phyloP scores from a whole-genome alignment of 2,329 filamentous ascomycete species.

The Calonectria pseudoreteaudii region DNA sequence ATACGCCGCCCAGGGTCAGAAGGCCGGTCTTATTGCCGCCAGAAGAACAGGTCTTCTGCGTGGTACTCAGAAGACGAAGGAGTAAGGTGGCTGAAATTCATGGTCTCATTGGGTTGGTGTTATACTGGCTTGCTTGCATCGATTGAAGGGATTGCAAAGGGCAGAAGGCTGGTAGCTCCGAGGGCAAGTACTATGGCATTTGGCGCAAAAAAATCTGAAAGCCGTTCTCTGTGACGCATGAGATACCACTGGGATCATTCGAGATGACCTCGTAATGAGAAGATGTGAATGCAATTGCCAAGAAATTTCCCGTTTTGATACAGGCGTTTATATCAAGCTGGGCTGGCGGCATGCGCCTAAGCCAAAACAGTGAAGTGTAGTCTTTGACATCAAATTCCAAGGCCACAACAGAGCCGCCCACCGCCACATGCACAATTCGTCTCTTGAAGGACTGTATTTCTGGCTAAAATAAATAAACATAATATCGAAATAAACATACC shows the following conservation, averaged over 20 bases:
- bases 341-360: background rate
- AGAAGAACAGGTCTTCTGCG: constrained; percentile 99
- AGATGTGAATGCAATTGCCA: constrained; percentile 33
- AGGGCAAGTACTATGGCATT: constrained; percentile 63
- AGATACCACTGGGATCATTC: constrained; percentile 43
- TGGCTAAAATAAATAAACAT: no score
- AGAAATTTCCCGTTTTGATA: background rate
- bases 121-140: constrained; percentile 72
- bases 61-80: constrained; percentile 99
- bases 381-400: background rate
- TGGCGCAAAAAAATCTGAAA: constrained; percentile 57
- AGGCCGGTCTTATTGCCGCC: constrained; percentile 99
- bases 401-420: background rate
- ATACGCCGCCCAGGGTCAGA: constrained; percentile 98
- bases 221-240: constrained; percentile 43
- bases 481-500: no score
- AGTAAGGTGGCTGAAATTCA: constrained; percentile 72
- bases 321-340: background rate
- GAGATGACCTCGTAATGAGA: constrained; percentile 35
- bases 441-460: no score
- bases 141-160: constrained; percentile 63
- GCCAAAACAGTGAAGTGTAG: background rate
- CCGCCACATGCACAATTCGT: background rate
- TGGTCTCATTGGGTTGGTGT: constrained; percentile 74
- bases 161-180: constrained; percentile 61